These are phyloP conservation scores for Oryza coarctata DNA, from an alignment of 176 grass and related monocot species.

Conservation along the genomic window DNA sequence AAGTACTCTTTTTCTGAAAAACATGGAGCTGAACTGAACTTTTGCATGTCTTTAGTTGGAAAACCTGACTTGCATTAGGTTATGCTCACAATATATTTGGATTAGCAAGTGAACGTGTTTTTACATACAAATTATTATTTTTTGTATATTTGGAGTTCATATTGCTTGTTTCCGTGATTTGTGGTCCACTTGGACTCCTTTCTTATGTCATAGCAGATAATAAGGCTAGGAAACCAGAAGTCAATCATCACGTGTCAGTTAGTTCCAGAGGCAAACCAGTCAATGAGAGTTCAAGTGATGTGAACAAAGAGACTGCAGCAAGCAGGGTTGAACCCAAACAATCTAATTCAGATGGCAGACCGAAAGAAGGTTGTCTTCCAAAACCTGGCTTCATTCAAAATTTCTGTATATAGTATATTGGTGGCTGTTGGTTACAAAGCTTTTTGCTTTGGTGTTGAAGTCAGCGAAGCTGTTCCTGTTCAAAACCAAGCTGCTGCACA, in stretches of 20 bases:
- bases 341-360: slow-evolving; percentile 57
- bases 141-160: slow-evolving; percentile 3
- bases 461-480: slow-evolving; percentile 83
- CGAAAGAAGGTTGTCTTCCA: slow-evolving; percentile 69
- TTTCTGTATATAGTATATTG: neutral
- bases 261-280: slow-evolving; percentile 36
- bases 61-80: neutral
- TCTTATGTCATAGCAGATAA: slow-evolving; percentile 37
- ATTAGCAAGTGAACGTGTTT: neutral
- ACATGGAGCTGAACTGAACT: neutral
- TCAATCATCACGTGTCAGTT: slow-evolving; percentile 13
- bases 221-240: slow-evolving; percentile 43
- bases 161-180: neutral
- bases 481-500: slow-evolving; percentile 94
- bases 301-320: slow-evolving; percentile 31
- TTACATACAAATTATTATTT: neutral
- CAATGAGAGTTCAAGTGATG: slow-evolving; percentile 32
- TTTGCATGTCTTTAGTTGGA: neutral
- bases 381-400: neutral
- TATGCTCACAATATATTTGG: neutral
- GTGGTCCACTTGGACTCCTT: slow-evolving; percentile 3
- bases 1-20: neutral
- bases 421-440: neutral
- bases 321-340: slow-evolving; percentile 44
- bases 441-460: slow-evolving; percentile 38